Evolutionary conservation across 2,329 filamentous ascomycete genomes (phyloP).

Genomic region (Thelonectria olida): DNA sequence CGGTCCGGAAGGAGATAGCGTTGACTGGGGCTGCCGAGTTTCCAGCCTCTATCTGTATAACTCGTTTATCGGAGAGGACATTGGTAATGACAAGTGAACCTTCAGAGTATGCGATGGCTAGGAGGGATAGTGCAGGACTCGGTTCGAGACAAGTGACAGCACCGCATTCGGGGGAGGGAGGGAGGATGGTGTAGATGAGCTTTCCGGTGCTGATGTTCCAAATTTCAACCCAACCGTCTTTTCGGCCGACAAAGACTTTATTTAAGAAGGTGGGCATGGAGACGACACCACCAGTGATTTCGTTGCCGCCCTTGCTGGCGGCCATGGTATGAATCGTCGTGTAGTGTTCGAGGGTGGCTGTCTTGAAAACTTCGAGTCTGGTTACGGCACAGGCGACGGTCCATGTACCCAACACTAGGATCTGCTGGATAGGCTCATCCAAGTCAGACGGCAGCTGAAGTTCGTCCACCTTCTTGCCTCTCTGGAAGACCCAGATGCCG

Average conservation of each 20-base stretch:
- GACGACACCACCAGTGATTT: conserved; percentile 80
- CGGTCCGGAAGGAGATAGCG: conserved; percentile 89
- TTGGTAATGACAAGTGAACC: conserved; percentile 85
- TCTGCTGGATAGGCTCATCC: conserved; percentile 76
- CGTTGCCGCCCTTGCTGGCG: conserved; percentile 65
- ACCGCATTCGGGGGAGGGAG: conserved; percentile 76
- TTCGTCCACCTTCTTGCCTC: conserved; percentile 84
- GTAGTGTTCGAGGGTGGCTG: conserved; percentile 84
- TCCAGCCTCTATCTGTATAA: conserved; percentile 75
- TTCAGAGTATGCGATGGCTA: conserved; percentile 87
- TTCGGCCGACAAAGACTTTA: conserved; percentile 90
- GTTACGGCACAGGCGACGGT: conserved; percentile 81
- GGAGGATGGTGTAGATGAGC: conserved; percentile 88
- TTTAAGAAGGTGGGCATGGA: conserved; percentile 96
- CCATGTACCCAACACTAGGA: conserved; percentile 91
- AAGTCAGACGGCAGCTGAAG: conserved; percentile 73
- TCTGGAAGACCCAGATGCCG: conserved; percentile 91
- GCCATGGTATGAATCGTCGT: conserved; percentile 77
- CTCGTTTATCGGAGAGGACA: conserved; percentile 77
- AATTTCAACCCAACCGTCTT: conserved; percentile 91
- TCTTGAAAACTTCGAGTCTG: conserved; percentile 90
- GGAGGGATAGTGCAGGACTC: conserved; percentile 81
- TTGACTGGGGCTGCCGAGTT: conserved; percentile 74
- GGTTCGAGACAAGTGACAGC: conserved; percentile 88
- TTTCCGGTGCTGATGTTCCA: conserved; percentile 97